phyloP scores from a whole-genome alignment of 1,139 yeast genomes.

The Keqinozyma sinolaborantium region DNA sequence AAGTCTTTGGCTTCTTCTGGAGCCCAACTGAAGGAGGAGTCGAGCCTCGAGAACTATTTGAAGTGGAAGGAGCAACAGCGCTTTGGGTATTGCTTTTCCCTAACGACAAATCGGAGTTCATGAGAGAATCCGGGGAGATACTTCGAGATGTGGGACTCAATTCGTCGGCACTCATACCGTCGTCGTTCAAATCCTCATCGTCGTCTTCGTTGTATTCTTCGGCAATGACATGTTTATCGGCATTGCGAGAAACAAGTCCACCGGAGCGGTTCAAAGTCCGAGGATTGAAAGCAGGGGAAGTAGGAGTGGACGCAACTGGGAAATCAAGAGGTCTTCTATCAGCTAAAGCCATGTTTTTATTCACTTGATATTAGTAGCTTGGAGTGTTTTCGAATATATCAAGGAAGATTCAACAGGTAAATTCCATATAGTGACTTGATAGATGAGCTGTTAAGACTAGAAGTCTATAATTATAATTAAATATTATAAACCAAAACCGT shows the following conservation, averaged over 20 bases:
- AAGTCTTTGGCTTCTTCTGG: slow-evolving; percentile 31
- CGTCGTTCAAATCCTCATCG: slow-evolving; percentile 18
- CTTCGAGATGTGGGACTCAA: slow-evolving; percentile 39
- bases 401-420: slow-evolving; percentile 1
- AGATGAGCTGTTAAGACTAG: slow-evolving; percentile 1
- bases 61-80: slow-evolving; percentile 17
- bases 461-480: slow-evolving; percentile 13
- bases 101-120: slow-evolving; percentile 22
- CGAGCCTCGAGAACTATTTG: slow-evolving; percentile 24
- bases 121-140: slow-evolving; percentile 43
- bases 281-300: slow-evolving; percentile 47
- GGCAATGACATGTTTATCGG: slow-evolving; percentile 2
- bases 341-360: slow-evolving; percentile 47
- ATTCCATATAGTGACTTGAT: background rate
- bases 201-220: slow-evolving; percentile 6
- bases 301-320: slow-evolving; percentile 34
- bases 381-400: background rate
- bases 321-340: slow-evolving; percentile 55
- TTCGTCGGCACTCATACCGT: slow-evolving; percentile 22
- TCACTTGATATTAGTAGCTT: slow-evolving; percentile 1
- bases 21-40: slow-evolving; percentile 18
- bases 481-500: slow-evolving; percentile 11
- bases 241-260: background rate
- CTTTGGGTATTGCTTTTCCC: slow-evolving; percentile 13
- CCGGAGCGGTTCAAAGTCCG: slow-evolving; percentile 26